Evolutionary conservation across 169 alveolate species (phyloP).

Genomic region (Condylostoma magnum): DNA sequence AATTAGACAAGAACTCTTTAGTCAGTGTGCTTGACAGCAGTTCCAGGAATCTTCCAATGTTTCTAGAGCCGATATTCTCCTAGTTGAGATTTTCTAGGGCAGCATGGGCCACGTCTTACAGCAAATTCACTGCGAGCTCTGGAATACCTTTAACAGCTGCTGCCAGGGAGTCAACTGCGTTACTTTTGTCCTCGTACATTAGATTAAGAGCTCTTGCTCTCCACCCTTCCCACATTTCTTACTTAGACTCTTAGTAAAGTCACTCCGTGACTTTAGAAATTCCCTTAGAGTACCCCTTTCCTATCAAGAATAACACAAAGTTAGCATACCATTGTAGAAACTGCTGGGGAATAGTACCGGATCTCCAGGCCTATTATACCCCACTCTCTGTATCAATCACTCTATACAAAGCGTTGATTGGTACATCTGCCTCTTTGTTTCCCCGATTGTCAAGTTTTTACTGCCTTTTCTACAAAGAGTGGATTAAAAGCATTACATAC

Average conservation of each 20-base stretch:
- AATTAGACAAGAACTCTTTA: conserved; percentile 48
- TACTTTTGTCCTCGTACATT: conserved; percentile 51
- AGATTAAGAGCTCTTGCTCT: conserved; percentile 62
- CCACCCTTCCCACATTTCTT: conserved; percentile 40
- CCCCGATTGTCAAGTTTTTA: not conserved
- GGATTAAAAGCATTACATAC: not conserved
- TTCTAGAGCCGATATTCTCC: conserved; percentile 62
- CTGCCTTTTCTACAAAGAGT: not conserved
- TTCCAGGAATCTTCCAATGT: conserved; percentile 57
- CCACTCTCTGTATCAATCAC: not conserved
- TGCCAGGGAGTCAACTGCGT: conserved; percentile 58
- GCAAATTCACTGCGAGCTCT: conserved; percentile 44
- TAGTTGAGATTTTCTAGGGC: conserved; percentile 55
- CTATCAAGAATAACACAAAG: not conserved
- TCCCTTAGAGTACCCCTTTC: not conserved
- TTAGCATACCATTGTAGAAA: not conserved
- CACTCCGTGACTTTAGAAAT: not conserved
- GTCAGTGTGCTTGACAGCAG: conserved; percentile 49
- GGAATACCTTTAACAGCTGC: conserved; percentile 37
- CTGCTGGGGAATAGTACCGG: not conserved
- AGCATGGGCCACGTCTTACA: conserved; percentile 54
- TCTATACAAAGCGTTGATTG: not conserved
- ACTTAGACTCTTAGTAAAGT: not conserved
- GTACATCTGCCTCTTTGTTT: not conserved
- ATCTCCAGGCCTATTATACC: not conserved